Base-by-base conservation (phyloP, 2,329 filamentous ascomycete genomes). In the Pseudogymnoascus sp. region DNA sequence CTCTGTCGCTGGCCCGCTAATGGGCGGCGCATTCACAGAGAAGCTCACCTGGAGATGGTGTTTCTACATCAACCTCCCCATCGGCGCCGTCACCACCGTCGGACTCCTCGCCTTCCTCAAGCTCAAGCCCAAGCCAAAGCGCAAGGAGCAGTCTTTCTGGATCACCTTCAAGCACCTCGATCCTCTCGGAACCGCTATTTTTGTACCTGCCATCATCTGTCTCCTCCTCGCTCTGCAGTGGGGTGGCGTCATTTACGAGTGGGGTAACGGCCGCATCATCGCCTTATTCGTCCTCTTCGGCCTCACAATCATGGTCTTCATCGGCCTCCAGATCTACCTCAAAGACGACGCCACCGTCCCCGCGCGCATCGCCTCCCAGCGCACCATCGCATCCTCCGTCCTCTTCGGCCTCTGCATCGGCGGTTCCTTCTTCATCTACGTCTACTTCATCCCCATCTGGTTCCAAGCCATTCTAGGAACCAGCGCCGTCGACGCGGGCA, bases 221-320 rank as follows among this genome's bases (percentile, higher is more conserved):
- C 69, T 80, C 3, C 75, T 68, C 8, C 58, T 69, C 9, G 67
- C 67, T 33, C 64, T 69, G 9, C 67, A 77, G 61, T 69, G 67
- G 67, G 75, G 75, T 74, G 79, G 79, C 61, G 82, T 82, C 61
- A 73, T 74, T 3, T 80, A 78, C 71, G 33, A 4, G 74, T 21
- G 74, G 76, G 4, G 71, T 67, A 72, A 68, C 38, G 68, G 65
- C 8, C 70, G 69, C 49, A 71, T 75, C 62, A 71, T 76, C 49
- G 71, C 63, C 5, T 65, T 76, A 8, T 68, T 76, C 33, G 63
- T 73, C 25, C 55, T 71, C 16, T 63, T 64, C 31, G 65, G 59
- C 4, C 59, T 71, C n/a, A 68, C 70, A 18, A 62, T 62, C 25
- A 61, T 70, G 12, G 63, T 69, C 7, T 67, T 72, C 28, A 23